Evolutionary conservation across 192 early-diverging fungal genomes (phyloP), one percentile per base, ranked within the genome.

Genomic region (Coemansia sp.): DNA sequence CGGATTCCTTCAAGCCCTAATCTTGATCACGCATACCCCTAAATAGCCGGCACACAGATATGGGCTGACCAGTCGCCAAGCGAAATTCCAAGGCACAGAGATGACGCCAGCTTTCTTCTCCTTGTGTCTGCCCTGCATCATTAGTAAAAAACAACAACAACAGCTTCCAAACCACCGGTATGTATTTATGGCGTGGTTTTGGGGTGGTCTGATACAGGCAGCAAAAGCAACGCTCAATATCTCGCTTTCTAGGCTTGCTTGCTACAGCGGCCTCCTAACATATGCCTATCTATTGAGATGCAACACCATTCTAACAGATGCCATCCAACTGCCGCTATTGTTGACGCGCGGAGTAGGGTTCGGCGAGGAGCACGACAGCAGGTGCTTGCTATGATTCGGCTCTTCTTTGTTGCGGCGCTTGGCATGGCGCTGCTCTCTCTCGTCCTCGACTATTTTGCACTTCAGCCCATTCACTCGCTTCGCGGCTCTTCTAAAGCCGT

Each of bases 381-480:
- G 31, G 24, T 56, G 21, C 18, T 58, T 3, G 10, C 1, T n/a
- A 58, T 58, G 56, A 36, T 58, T 18, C 56, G 56, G 10, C 34
- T 36, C 14, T 58, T 58, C 10, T 58, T 58, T 58, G 56, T 21
- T 28, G 56, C 20, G 20, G 56, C 56, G 18, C 56, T 58, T 2
- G 56, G 56, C 56, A 58, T 58, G 3, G 56, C 56, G 3, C 9
- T 58, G 35, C 0, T 58, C 56, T 58, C 56, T 58, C 34, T 58
- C 3, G n/a, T 58, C 13, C 34, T 58, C 14, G 56, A 58, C 34
- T 58, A 36, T 21, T 58, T 33, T 20, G 56, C 56, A 8, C 56
- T 58, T 58, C 56, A 58, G 56, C 56, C 56, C 9, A 58, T 58
- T 20, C 33, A 36, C 34, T 58, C 56, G 18, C 56, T 58, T 36